Evolutionary conservation across 2,329 filamentous ascomycete species (phyloP), one percentile per base, ranked within the genome.

Genomic region (Neopestalotiopsis sp.): DNA sequence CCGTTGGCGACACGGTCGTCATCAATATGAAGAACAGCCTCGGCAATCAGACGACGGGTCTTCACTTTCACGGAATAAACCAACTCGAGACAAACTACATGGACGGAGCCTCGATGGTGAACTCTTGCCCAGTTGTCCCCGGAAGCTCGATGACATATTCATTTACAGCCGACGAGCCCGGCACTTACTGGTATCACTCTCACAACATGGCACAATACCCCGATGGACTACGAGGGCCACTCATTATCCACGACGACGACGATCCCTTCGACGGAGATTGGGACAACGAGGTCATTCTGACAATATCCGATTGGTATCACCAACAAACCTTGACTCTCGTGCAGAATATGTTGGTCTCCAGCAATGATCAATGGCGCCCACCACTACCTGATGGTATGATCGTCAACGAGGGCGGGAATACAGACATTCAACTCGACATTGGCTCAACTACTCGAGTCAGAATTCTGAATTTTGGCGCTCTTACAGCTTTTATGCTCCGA

Each of bases 121-220:
- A 86, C 1, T 89, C 92, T 73, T 90, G 88, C 69, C 79, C 84
- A 9, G 85, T 91, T 24, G 78, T 83, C 1, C 82, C 88, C 0
- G 87, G 87, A 12, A 77, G 79, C 17, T 82, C 77, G 7, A 87
- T 91, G 71, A 86, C 83, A 2, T 92, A 90, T 74, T 83, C 85
- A 70, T 90, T 90, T 75, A 85, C 79, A 38, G 80, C 79, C 14
- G 79, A 85, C 68, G 72, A 72, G 12, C 75, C 82, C 2, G 84
- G 84, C 5, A 86, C 84, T 3, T 86, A 79, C 67, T 86, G 84
- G 84, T 86, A 91, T 71, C 90, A 92, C 78, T 90, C 88, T 0
- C 90, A 92, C 76, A 83, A 86, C 67, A 85, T 86, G 79, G 89
- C 86, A 1, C 89, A 91, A 74, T 92, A 91, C 73, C 89, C 90